Evolutionary conservation across 257 asterid species (phyloP), one percentile per base, ranked within the genome.

Genomic region (Pogostemon cablin): DNA sequence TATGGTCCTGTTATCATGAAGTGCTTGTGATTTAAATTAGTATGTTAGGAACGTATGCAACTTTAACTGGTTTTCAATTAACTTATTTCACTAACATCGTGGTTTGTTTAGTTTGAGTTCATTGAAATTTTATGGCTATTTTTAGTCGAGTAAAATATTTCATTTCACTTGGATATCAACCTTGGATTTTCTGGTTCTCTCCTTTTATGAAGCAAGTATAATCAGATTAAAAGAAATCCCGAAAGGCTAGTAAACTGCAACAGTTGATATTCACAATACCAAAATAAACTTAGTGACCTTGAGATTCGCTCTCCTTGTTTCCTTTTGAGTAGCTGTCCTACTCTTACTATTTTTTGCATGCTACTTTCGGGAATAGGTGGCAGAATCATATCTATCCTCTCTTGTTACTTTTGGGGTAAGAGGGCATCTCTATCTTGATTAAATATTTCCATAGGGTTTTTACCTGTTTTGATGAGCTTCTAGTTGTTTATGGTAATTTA

Each of bases 21-120:
- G 52, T 77, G 65, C 39, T 41, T 54, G 60, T 47, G 9, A 44
- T 37, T 71, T 42, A 46, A 72, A 60, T 35, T 12, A 11, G 25
- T 59, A 54, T 40, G 15, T 54, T 72, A 52, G 50, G 43, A 59
- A 10, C 8, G 72, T 25, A 63, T 62, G 61, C 63, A 67, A 47
- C 60, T 34, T 52, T 48, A 9, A 5, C 40, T 73, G 32, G 46
- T 70, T 59, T 76, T 48, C 11, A 32, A 48, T 37, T 4, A 53
- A 59, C 48, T 44, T 17, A 49, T 41, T 25, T 59, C 44, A 72
- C 63, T 25, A 49, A 57, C 34, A 62, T 15, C 6, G 43, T 72
- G 48, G 25, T 66, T 59, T 3, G 39, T 71, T 49, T n/a, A 9
- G 56, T 57, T 61, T 48, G 9, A 38, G 25, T 11, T 62, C n/a